These are phyloP conservation scores for Stereum hirsutum DNA, from an alignment of 1,284 basidiomycete genomes.

Conservation along the genomic window DNA sequence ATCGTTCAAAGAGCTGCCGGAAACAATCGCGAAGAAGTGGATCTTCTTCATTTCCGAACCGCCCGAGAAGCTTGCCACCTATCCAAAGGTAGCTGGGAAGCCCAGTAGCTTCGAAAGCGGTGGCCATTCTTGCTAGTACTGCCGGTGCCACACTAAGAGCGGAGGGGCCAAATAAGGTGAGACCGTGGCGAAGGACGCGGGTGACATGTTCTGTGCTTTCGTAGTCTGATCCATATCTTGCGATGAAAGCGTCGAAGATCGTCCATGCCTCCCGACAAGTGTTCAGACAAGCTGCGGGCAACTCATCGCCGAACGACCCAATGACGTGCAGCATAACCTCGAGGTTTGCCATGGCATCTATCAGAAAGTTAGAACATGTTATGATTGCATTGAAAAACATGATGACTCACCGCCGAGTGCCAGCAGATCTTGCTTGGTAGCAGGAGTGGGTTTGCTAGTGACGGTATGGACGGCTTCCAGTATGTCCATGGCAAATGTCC, in stretches of 20 bases:
- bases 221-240: conserved; percentile 73
- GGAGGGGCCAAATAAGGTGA: conserved; percentile 72
- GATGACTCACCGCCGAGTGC: conserved; percentile 49
- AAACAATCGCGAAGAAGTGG: conserved; percentile 44
- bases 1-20: conserved; percentile 62
- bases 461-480: conserved; percentile 61
- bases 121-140: conserved; percentile 68
- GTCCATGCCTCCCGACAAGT: conserved; percentile 79
- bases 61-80: conserved; percentile 71
- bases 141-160: conserved; percentile 64
- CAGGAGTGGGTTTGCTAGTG: conserved; percentile 35
- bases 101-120: conserved; percentile 75
- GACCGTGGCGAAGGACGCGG: conserved; percentile 78
- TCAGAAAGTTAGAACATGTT: conserved; percentile 10
- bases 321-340: conserved; percentile 83
- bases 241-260: conserved; percentile 76
- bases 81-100: conserved; percentile 94
- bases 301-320: conserved; percentile 68
- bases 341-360: conserved; percentile 82
- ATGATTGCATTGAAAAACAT: background rate
- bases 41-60: conserved; percentile 62
- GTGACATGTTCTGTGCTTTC: conserved; percentile 81
- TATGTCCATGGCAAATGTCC: conserved; percentile 76
- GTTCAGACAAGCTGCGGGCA: conserved; percentile 73
- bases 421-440: conserved; percentile 57